Conservation (phyloP, 179 eudicot species). For the Beta macrorhiza region DNA sequence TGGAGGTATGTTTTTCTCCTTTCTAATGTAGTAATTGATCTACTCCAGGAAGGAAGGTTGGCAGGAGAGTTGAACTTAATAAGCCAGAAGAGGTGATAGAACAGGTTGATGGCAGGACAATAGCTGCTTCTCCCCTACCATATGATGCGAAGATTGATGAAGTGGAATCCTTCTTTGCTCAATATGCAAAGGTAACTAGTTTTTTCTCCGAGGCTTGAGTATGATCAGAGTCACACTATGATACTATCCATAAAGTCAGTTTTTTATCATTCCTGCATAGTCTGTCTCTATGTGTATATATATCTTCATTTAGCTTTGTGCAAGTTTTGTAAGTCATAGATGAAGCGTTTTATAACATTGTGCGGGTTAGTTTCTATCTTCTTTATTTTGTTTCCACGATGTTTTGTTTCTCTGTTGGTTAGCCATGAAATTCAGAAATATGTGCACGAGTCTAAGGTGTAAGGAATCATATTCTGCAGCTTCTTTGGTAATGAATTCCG, state of each 20-base stretch:
- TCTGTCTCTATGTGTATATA: not conserved
- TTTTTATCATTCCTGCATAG: not conserved
- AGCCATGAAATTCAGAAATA: not conserved
- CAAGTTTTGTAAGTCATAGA: not conserved
- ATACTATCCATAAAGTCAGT: not conserved
- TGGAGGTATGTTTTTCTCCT: not conserved
- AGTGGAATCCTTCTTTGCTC: conserved; percentile 77
- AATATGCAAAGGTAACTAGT: conserved; percentile 63
- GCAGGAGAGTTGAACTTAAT: conserved; percentile 60
- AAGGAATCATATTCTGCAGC: not conserved
- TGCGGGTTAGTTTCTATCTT: not conserved
- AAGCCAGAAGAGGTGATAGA: conserved; percentile 74
- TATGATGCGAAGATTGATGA: conserved; percentile 80
- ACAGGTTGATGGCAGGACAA: conserved; percentile 76
- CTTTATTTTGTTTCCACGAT: not conserved
- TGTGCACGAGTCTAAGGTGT: not conserved
- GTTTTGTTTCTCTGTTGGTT: not conserved
- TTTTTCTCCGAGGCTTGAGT: not conserved
- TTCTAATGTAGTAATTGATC: not conserved
- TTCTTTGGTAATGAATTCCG: not conserved
- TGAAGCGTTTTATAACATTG: not conserved
- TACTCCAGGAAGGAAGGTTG: conserved; percentile 71
- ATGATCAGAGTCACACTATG: not conserved
- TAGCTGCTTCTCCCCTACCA: conserved; percentile 86
- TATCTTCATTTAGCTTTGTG: not conserved